Percentiles rank a stretch among this genome's conserved stretches.
Conservation (phyloP, 2,329 filamentous ascomycete species). For the Simplicillium sp. region DNA sequence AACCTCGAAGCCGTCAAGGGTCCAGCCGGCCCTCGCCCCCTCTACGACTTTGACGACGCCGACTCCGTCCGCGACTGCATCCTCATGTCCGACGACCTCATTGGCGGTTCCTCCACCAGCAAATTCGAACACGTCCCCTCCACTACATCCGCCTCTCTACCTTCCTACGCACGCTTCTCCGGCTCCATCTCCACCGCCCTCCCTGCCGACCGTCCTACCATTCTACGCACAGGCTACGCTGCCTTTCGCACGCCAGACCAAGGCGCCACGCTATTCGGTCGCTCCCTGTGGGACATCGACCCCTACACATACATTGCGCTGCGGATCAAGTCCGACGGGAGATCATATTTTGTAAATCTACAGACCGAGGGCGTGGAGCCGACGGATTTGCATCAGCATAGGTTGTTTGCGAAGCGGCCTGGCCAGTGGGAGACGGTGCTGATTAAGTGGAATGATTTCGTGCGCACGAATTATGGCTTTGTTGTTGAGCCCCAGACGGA, state of each 20-base stretch:
- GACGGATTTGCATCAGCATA: slow-evolving; percentile 93
- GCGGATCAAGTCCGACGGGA: slow-evolving; percentile 80
- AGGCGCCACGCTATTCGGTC: slow-evolving; percentile 73
- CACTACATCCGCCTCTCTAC: slow-evolving; percentile 9
- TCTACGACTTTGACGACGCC: slow-evolving; percentile 52
- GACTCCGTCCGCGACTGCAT: slow-evolving; percentile 49
- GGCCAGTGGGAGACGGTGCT: slow-evolving; percentile 94
- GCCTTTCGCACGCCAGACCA: slow-evolving; percentile 80
- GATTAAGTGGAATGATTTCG: slow-evolving; percentile 85
- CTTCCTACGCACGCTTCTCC: slow-evolving; percentile 66
- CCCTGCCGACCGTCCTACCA: slow-evolving; percentile 61
- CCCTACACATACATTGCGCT: slow-evolving; percentile 81
- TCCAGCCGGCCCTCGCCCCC: slow-evolving; percentile 51
- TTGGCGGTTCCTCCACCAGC: slow-evolving; percentile 75
- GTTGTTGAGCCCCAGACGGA: slow-evolving; percentile 90
- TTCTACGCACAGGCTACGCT: slow-evolving; percentile 77
- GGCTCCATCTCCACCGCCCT: slow-evolving; percentile 82
- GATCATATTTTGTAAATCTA: slow-evolving; percentile 89
- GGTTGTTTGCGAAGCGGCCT: slow-evolving; percentile 67
- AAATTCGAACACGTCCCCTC: slow-evolving; percentile 54
- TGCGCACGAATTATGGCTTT: slow-evolving; percentile 85
- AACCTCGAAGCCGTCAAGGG: slow-evolving; percentile 60
- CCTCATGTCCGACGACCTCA: slow-evolving; percentile 76
- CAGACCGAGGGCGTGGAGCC: slow-evolving; percentile 91
- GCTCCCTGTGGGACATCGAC: slow-evolving; percentile 79